Evolutionary conservation across 352 stramenopile genomes (phyloP), one percentile per base, ranked within the genome.

Genomic region (Globisporangium middletonii): DNA sequence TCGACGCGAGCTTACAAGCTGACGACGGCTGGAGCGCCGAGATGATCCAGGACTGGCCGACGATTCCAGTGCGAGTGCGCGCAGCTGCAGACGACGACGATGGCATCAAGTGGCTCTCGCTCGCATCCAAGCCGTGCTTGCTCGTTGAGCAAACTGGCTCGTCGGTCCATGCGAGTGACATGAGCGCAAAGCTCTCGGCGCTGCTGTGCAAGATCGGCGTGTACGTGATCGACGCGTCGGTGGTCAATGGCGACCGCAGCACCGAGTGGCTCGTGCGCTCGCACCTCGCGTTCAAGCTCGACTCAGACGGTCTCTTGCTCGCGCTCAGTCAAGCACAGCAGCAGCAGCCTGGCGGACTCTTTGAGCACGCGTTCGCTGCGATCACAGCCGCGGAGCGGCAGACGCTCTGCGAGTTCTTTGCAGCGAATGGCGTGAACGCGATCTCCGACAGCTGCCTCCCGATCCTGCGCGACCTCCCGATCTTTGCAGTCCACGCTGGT

Each of bases 391-490:
- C 37, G 0, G 71, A 83, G 41, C 62, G 63, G 4, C 69, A 71
- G 33, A 47, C 67, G 26, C 28, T 86, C 30, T 83, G 71, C 30
- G 55, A 72, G 16, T 83, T 76, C 46, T 82, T 86, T 54, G 60
- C 67, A 13, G 54, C 53, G 19, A 79, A 72, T 51, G 68, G 68
- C 3, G 61, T 68, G 50, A 58, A 72, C 37, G 50, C 62, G 3
- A 58, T 83, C 27, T 68, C 69, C n/a, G 64, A 69, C 30, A 64
- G 62, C 28, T 74, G 71, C 26, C 59, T 77, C 30, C 53, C 63
- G 49, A 67, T 65, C 65, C 46, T 85, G 11, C 72, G 69, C 11
- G 75, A 83, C 26, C 68, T 85, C 4, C 72, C 75, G 7, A 77
- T 85, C 50, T 85, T 85, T 50, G 51, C 63, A 26, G 66, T 85